Conservation (phyloP, 176 grass and related monocot genomes). For the Lolium perenne region DNA sequence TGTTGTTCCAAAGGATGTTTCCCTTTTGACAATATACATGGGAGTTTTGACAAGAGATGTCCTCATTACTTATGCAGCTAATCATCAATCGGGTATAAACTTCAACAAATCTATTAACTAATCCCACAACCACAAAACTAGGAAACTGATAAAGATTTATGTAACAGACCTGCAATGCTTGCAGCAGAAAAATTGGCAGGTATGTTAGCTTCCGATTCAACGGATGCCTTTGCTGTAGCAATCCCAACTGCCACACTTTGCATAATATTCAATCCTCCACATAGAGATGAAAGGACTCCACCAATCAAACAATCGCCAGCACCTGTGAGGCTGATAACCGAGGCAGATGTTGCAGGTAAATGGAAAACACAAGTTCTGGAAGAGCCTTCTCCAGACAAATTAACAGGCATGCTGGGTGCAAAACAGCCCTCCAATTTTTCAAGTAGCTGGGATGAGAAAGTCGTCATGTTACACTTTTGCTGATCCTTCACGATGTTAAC, state of each 20-base stretch:
- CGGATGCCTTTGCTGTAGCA: conserved; percentile 78
- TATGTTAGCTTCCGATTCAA: conserved; percentile 81
- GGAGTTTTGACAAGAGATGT: neutral
- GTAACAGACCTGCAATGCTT: conserved; percentile 62
- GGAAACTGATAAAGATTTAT: conserved; percentile 12
- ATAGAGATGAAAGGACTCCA: conserved; percentile 73
- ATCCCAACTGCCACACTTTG: conserved; percentile 75
- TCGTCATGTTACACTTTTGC: conserved; percentile 33
- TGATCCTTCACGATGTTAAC: conserved; percentile 48
- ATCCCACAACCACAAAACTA: neutral
- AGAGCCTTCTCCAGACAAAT: conserved; percentile 43
- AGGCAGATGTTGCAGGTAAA: conserved; percentile 74
- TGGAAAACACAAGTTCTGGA: conserved; percentile 69
- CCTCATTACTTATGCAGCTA: neutral
- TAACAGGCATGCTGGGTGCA: conserved; percentile 34
- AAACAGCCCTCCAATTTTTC: conserved; percentile 50
- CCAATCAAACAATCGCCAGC: conserved; percentile 93
- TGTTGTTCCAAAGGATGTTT: neutral
- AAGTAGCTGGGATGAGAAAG: conserved; percentile 46
- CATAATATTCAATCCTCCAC: conserved; percentile 74
- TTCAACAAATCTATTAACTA: neutral
- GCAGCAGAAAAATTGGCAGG: conserved; percentile 56
- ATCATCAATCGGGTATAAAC: neutral
- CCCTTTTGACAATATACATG: neutral
- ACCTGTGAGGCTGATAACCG: conserved; percentile 77